Percentiles rank a stretch among this genome's conserved stretches.
These are phyloP conservation scores for Emmonsia crescens DNA, from an alignment of 2,329 filamentous ascomycete species.

Conservation along the genomic window DNA sequence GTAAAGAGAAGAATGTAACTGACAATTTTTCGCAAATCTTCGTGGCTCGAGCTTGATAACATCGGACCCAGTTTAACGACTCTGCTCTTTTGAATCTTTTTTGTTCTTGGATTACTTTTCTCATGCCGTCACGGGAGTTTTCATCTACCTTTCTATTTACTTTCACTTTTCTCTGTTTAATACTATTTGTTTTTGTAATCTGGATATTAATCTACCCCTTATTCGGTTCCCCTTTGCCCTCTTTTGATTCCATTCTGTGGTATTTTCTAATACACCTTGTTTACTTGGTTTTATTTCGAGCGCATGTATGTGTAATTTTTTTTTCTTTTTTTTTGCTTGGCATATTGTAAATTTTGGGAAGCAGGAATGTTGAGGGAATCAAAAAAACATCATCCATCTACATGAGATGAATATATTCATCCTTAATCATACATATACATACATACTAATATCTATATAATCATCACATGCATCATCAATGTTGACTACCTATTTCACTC, in stretches of 20 bases:
- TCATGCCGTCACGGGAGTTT: background rate
- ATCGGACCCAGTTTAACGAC: background rate
- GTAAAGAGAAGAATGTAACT: conserved; percentile 39
- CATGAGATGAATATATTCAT: background rate
- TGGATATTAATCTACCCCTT: background rate
- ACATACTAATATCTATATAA: conserved; percentile 1
- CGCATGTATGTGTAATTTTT: background rate
- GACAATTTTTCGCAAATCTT: background rate
- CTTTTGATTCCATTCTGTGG: conserved; percentile 1
- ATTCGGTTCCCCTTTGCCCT: conserved; percentile 3
- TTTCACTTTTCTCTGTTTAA: background rate
- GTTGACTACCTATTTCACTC: background rate
- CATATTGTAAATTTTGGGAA: background rate
- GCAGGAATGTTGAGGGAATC: background rate
- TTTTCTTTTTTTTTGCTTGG: background rate
- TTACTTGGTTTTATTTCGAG: background rate
- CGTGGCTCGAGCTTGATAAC: background rate
- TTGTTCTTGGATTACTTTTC: background rate
- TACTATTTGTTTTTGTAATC: conserved; percentile 3
- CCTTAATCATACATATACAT: background rate
- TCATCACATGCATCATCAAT: background rate
- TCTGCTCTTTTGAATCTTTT: background rate
- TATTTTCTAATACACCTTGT: background rate
- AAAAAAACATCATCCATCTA: background rate
- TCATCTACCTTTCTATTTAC: background rate